Percentiles rank a stretch among this genome's conserved stretches.
Conservation (phyloP, 2,329 filamentous ascomycete genomes). For the Penicillium italicum region DNA sequence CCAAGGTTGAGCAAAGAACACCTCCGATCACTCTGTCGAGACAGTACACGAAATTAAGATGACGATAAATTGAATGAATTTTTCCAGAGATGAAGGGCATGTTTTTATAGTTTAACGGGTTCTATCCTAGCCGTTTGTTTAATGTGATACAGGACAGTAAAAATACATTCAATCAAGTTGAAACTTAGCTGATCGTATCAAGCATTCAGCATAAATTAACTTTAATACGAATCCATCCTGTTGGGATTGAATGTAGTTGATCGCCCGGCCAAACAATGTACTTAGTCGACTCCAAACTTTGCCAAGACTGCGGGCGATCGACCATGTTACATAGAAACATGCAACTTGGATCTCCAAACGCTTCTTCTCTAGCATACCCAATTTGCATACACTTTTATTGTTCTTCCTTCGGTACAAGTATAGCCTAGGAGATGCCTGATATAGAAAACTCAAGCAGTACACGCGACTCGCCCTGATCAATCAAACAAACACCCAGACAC, state of each 20-base stretch:
- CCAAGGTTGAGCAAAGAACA: background rate
- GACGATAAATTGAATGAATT: slow-evolving; percentile 1
- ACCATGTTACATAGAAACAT: background rate
- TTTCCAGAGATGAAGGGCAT: background rate
- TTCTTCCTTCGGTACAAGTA: background rate
- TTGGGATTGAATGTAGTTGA: slow-evolving; percentile 17
- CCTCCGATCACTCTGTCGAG: background rate
- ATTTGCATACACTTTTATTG: background rate
- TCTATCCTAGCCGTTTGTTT: background rate
- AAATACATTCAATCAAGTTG: background rate
- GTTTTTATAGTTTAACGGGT: background rate
- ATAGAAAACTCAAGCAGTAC: background rate
- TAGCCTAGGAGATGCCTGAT: background rate
- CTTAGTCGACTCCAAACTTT: slow-evolving; percentile 30
- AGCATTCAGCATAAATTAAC: background rate
- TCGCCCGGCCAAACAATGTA: slow-evolving; percentile 34
- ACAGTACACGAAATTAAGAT: background rate
- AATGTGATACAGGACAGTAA: background rate
- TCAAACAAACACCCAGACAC: slow-evolving; percentile 1
- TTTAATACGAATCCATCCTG: background rate
- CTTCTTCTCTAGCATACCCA: background rate
- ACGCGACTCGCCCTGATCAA: background rate
- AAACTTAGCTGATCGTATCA: background rate
- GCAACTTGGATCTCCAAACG: background rate
- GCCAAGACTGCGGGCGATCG: slow-evolving; percentile 31